Evolutionary conservation across 495 filamentous ascomycete species (phyloP), one percentile per base, ranked within the genome.

Genomic region (Daldinia concentrica): DNA sequence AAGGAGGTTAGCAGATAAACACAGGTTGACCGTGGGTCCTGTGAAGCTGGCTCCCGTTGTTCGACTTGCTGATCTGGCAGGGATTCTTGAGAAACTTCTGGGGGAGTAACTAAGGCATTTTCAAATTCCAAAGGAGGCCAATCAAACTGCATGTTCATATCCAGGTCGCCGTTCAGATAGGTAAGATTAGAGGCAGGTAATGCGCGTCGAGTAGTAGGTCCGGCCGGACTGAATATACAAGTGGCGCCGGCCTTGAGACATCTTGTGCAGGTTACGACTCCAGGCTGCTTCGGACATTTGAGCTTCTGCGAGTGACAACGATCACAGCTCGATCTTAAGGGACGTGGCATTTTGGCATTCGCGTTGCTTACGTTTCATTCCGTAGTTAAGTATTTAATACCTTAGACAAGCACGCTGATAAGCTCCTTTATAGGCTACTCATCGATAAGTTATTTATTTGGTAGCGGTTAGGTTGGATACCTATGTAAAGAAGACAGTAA

Each of bases 271-370:
- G 64, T 69, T 32, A 66, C 58, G 29, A 73, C 30, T 11, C 76
- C 79, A 4, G 64, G 52, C 54, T 71, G 52, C 60, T 77, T 77
- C 2, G 78, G 79, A 60, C 79, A 81, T 61, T 78, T 77, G 26
- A 79, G 78, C 68, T 81, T 81, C 32, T 81, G 77, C 17, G 74
- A 75, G 60, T 81, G 79, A 57, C 79, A 81, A n/a, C 79, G 74
- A 58, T 81, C 79, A 64, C 79, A 81, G 27, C 68, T 74, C 24
- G 74, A 72, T 41, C 74, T 72, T 71, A 63, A 62, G 11, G 74
- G 74, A 30, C 74, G 74, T 52, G 74, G 64, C 74, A 76, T 76
- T 34, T 56, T 11, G 26, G 34, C 36, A n/a, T 37, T 32, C 15
- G n/a, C 48, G 6, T 51, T 39, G 14, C n/a, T 34, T 54, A 52